Percentiles rank a stretch among this genome's conserved stretches.
Conservation (phyloP, 192 early-diverging fungal genomes). For the Podila epicladia region DNA sequence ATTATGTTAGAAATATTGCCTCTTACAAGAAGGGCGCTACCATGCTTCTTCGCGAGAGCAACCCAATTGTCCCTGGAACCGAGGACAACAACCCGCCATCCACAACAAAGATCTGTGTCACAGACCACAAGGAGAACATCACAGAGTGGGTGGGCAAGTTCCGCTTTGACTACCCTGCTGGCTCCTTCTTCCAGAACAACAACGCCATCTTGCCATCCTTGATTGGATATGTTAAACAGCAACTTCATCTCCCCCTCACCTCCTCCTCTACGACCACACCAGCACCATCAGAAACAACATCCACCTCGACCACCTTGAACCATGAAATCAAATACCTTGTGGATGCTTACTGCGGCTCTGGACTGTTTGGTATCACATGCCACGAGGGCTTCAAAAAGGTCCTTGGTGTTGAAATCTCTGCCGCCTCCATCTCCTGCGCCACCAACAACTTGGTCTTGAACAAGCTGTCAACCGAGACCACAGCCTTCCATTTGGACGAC, state of each 20-base stretch:
- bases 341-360: slow-evolving; percentile 80
- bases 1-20: slow-evolving; percentile 51
- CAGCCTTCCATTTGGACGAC: slow-evolving; percentile 68
- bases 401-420: slow-evolving; percentile 74
- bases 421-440: slow-evolving; percentile 69
- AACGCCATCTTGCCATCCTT: slow-evolving; percentile 70
- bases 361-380: slow-evolving; percentile 75
- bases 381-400: slow-evolving; percentile 67
- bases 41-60: slow-evolving; percentile 66
- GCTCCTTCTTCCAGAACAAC: slow-evolving; percentile 79
- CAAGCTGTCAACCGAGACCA: slow-evolving; percentile 56
- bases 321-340: slow-evolving; percentile 62
- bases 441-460: slow-evolving; percentile 69
- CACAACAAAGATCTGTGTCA: slow-evolving; percentile 59
- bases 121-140: slow-evolving; percentile 63
- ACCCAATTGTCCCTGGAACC: slow-evolving; percentile 45
- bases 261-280: not conserved
- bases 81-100: slow-evolving; percentile 30
- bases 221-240: slow-evolving; percentile 67
- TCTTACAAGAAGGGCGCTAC: slow-evolving; percentile 67
- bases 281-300: not conserved
- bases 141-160: slow-evolving; percentile 65
- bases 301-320: slow-evolving; percentile 10
- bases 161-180: slow-evolving; percentile 70
- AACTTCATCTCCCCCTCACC: slow-evolving; percentile 55